These are phyloP conservation scores for Aspergillus sp. DNA, from an alignment of 2,329 filamentous ascomycete species.

Conservation along the genomic window DNA sequence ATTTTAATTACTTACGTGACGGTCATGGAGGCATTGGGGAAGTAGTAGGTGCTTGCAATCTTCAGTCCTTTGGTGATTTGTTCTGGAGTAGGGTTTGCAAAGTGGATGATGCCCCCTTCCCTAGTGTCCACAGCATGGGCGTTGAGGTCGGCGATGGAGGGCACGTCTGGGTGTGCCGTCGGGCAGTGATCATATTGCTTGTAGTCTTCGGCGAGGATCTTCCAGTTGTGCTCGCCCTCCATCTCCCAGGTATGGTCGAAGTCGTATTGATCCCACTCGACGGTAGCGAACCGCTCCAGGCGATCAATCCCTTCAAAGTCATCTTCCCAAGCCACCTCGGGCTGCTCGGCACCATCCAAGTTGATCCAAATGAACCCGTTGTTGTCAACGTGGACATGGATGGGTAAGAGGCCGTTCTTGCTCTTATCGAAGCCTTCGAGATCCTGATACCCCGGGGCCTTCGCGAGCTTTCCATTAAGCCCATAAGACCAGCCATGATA, in stretches of 20 bases:
- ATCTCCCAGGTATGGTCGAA: conserved; percentile 61
- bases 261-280: conserved; percentile 53
- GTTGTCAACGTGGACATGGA: conserved; percentile 54
- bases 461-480: conserved; percentile 56
- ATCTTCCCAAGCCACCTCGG: conserved; percentile 54
- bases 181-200: conserved; percentile 46
- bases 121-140: conserved; percentile 53
- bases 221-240: conserved; percentile 61
- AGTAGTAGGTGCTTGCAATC: conserved; percentile 33
- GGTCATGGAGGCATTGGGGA: conserved; percentile 34
- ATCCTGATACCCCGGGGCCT: conserved; percentile 58
- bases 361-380: conserved; percentile 62
- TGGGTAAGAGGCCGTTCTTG: conserved; percentile 54
- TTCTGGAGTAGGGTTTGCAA: conserved; percentile 43
- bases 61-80: conserved; percentile 48
- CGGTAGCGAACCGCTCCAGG: conserved; percentile 46
- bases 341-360: conserved; percentile 45
- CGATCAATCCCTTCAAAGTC: conserved; percentile 51
- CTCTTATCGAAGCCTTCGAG: conserved; percentile 55
- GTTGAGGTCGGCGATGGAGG: conserved; percentile 51
- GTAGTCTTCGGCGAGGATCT: conserved; percentile 62
- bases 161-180: conserved; percentile 22
- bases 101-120: conserved; percentile 52
- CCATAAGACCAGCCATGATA: conserved; percentile 64
- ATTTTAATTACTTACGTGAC: conserved; percentile 26